Percentiles rank a stretch among this genome's conserved stretches.
Evolutionary conservation across 148 eudicot species (phyloP).

Genomic region (Hydrangea macrophylla): DNA sequence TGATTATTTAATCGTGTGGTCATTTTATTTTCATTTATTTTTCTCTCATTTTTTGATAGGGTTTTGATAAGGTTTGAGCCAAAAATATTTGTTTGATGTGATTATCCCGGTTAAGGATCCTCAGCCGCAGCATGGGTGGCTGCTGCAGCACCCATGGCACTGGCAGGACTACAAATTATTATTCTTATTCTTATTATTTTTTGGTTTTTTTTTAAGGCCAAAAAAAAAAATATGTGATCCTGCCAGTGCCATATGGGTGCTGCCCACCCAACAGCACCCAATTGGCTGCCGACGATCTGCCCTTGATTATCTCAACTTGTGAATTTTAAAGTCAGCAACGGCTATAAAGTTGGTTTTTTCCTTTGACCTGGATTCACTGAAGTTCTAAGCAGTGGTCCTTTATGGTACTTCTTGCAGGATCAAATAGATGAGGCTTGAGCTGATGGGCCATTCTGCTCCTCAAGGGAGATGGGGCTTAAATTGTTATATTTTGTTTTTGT

Average conservation of each 20-base stretch:
- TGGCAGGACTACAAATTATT: too few relatives aligned
- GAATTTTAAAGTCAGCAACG: not conserved
- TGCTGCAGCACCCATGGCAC: too few relatives aligned
- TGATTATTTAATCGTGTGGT: not conserved
- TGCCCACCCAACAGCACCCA: too few relatives aligned
- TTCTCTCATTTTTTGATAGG: not conserved
- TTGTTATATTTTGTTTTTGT: constrained; percentile 3
- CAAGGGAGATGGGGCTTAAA: constrained; percentile 14
- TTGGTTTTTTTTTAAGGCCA: too few relatives aligned
- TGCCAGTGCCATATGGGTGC: too few relatives aligned
- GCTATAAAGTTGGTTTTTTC: not conserved
- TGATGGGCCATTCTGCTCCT: constrained; percentile 8
- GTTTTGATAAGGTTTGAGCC: too few relatives aligned
- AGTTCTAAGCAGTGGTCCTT: not conserved
- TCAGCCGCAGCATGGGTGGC: too few relatives aligned
- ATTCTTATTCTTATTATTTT: too few relatives aligned
- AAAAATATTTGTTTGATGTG: not conserved
- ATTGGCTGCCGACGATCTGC: too few relatives aligned
- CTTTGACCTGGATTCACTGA: not conserved
- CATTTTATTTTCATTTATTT: not conserved
- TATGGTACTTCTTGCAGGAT: constrained; percentile 16
- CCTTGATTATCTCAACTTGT: too few relatives aligned
- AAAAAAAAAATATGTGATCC: too few relatives aligned
- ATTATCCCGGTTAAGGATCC: not conserved
- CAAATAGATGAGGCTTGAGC: constrained; percentile 21